Conservation (phyloP, 192 early-diverging fungal genomes). For the Geosiphon pyriformis region DNA sequence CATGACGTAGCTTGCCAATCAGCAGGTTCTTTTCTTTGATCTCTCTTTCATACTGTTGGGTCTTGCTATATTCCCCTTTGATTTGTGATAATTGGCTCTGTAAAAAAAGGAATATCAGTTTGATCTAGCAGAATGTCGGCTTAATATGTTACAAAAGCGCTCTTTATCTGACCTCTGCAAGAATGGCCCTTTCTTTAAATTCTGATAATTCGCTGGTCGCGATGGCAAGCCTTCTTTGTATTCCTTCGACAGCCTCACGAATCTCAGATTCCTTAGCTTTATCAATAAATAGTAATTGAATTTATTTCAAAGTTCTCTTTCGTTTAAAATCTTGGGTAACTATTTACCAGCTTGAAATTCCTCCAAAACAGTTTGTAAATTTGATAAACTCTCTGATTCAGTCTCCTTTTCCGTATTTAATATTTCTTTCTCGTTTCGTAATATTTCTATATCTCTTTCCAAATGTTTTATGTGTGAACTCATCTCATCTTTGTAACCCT, state of each 20-base stretch:
- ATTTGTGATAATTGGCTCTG: conserved; percentile 54
- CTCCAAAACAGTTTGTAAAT: conserved; percentile 83
- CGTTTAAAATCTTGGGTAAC: too few relatives aligned
- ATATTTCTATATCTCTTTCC: conserved; percentile 43
- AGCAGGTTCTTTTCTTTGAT: conserved; percentile 65
- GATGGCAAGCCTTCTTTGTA: conserved; percentile 41
- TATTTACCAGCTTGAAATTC: conserved; percentile 81
- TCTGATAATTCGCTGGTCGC: conserved; percentile 46
- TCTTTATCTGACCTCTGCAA: conserved; percentile 47
- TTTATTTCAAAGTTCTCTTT: too few relatives aligned
- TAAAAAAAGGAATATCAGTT: conserved; percentile 27
- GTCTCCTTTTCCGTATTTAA: conserved; percentile 47
- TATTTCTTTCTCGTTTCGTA: conserved; percentile 40
- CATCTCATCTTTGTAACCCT: conserved; percentile 47
- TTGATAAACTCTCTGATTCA: conserved; percentile 56
- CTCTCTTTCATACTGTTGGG: conserved; percentile 54
- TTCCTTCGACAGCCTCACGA: conserved; percentile 51
- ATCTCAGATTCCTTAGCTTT: conserved; percentile 54
- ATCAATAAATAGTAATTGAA: conserved; percentile 8
- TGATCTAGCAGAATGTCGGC: neutral
- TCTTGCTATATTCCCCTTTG: conserved; percentile 43
- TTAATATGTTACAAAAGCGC: neutral
- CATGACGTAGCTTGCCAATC: conserved; percentile 73
- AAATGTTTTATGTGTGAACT: conserved; percentile 46
- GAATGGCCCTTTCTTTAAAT: conserved; percentile 46